Conservation (phyloP, 78 protist genomes). For the Planoprotostelium fungivorum region DNA sequence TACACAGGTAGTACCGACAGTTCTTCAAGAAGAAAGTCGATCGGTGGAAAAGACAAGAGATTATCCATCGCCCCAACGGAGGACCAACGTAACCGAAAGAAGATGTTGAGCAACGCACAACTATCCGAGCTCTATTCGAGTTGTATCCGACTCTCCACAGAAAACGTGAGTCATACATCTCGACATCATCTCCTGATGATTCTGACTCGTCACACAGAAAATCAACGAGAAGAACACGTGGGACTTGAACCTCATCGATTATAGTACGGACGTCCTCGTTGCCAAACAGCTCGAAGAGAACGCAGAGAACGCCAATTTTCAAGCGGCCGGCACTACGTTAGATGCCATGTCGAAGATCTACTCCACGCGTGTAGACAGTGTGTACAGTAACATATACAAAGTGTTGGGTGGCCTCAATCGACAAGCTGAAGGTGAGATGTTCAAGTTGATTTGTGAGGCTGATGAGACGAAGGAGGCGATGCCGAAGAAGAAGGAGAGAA, state of each 20-base stretch:
- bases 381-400: slow-evolving; percentile 69
- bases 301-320: slow-evolving; percentile 72
- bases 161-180: slow-evolving; percentile 26
- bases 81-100: neutral
- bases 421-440: slow-evolving; percentile 10
- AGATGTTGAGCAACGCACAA: slow-evolving; percentile 30
- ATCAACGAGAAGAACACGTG: slow-evolving; percentile 90
- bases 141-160: slow-evolving; percentile 44
- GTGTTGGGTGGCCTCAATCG: slow-evolving; percentile 79
- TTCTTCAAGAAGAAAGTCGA: too few relatives aligned
- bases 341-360: slow-evolving; percentile 92
- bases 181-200: too few relatives aligned
- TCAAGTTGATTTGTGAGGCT: neutral
- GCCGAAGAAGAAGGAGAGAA: slow-evolving; percentile 6
- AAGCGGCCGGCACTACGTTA: slow-evolving; percentile 83
- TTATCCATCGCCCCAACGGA: too few relatives aligned
- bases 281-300: slow-evolving; percentile 7
- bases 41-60: too few relatives aligned
- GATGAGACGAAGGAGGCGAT: neutral
- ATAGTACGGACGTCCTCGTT: slow-evolving; percentile 19
- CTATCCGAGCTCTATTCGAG: slow-evolving; percentile 44
- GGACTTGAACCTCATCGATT: slow-evolving; percentile 81
- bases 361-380: slow-evolving; percentile 88
- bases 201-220: too few relatives aligned
- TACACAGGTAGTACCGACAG: too few relatives aligned